A percentile compares a stretch with the other conserved stretches of the same genome.
These are phyloP conservation scores for Sordariomycetes sp. DNA, from an alignment of 2,329 filamentous ascomycete genomes.

Conservation along the genomic window DNA sequence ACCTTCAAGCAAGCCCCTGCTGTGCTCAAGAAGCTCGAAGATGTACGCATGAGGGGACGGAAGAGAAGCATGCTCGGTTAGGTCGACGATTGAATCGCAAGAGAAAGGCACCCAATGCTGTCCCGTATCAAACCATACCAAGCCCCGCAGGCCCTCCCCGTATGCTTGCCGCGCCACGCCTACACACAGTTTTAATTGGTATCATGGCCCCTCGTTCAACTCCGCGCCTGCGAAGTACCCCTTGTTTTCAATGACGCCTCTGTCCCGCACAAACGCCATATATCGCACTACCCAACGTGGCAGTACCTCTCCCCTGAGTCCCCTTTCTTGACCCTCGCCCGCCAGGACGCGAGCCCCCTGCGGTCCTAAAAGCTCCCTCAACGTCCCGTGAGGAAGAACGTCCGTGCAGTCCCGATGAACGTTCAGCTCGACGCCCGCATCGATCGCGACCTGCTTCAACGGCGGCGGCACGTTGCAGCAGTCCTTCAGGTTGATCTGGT, in stretches of 20 bases:
- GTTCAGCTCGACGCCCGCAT: conserved; percentile 73
- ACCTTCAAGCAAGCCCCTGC: conserved; percentile 66
- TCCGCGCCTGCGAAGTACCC: conserved; percentile 90
- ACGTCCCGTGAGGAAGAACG: conserved; percentile 75
- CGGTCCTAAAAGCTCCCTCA: conserved; percentile 72
- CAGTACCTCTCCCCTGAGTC: conserved; percentile 66
- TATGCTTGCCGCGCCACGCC: conserved; percentile 7
- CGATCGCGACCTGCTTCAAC: conserved; percentile 74
- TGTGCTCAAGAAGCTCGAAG: conserved; percentile 76
- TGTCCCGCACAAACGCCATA: conserved; percentile 85
- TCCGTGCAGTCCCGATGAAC: conserved; percentile 94
- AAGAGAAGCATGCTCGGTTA: conserved; percentile 96
- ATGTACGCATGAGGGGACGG: conserved; percentile 85
- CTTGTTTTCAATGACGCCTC: conserved; percentile 96
- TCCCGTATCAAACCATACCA: too few relatives aligned
- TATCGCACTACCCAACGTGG: conserved; percentile 97
- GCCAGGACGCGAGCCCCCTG: conserved; percentile 70
- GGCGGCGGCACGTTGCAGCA: conserved; percentile 93
- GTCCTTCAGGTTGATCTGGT: conserved; percentile 94
- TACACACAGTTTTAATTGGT: not conserved
- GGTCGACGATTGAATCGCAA: conserved; percentile 6
- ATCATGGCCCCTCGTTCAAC: conserved; percentile 31
- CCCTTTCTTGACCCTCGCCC: conserved; percentile 41
- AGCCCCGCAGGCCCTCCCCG: too few relatives aligned
- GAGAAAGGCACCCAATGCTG: too few relatives aligned